A percentile compares a stretch with the other conserved stretches of the same genome.
These are phyloP conservation scores for Barnettozyma hawaiiensis DNA, from an alignment of 1,139 yeast genomes.

Conservation along the genomic window DNA sequence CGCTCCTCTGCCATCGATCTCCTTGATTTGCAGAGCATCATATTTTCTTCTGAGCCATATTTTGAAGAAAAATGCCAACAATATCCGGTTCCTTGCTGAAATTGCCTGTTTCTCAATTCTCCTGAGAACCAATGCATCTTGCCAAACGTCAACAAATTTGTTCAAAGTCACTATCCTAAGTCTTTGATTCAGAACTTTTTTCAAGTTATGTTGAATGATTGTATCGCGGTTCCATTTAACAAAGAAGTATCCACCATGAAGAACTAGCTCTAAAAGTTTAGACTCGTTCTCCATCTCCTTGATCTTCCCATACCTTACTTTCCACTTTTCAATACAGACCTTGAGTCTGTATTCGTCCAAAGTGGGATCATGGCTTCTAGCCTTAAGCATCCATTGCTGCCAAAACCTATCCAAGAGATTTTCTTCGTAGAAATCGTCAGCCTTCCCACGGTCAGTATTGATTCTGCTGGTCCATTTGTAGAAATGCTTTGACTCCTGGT, in stretches of 20 bases:
- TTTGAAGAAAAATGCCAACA: constrained; percentile 20
- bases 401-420: not conserved
- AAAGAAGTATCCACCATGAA: constrained; percentile 23
- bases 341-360: not conserved
- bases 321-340: constrained; percentile 15
- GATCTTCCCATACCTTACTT: not conserved
- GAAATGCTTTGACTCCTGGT: constrained; percentile 22
- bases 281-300: constrained; percentile 16
- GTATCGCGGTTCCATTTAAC: constrained; percentile 23
- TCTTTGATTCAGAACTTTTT: constrained; percentile 8
- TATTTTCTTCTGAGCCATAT: constrained; percentile 25
- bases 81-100: constrained; percentile 12
- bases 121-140: constrained; percentile 11
- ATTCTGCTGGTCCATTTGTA: constrained; percentile 16
- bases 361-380: not conserved
- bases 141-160: constrained; percentile 18
- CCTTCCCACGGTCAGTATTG: constrained; percentile 2
- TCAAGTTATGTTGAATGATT: not conserved
- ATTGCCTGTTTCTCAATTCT: constrained; percentile 17
- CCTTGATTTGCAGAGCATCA: constrained; percentile 17
- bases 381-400: constrained; percentile 16
- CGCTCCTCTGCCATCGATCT: constrained; percentile 9
- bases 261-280: constrained; percentile 14
- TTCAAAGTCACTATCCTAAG: constrained; percentile 9
- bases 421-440: constrained; percentile 9